phyloP scores from a whole-genome alignment of 805 yeast genomes.

The Metschnikowia aberdeeniae region DNA sequence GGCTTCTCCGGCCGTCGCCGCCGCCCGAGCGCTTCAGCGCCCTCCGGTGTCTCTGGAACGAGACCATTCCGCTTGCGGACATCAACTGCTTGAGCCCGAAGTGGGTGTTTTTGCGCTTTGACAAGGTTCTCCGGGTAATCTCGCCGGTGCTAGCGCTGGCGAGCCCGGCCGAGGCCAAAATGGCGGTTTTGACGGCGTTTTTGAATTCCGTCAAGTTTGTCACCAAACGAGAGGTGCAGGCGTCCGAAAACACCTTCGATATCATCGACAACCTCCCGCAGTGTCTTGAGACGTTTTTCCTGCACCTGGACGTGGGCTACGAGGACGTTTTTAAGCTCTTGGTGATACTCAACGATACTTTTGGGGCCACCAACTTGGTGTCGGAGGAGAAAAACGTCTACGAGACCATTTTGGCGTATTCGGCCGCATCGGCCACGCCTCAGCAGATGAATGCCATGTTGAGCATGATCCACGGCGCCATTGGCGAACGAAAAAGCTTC shows the following conservation, averaged over 20 bases:
- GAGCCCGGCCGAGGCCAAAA: conserved; percentile 23
- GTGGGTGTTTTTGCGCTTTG: conserved; percentile 34
- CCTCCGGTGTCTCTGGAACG: conserved; percentile 32
- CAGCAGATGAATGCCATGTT: conserved; percentile 14
- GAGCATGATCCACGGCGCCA: conserved; percentile 15
- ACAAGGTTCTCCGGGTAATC: conserved; percentile 26
- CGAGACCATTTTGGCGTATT: conserved; percentile 9
- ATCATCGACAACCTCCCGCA: conserved; percentile 30
- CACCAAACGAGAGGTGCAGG: conserved; percentile 28
- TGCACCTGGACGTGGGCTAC: conserved; percentile 14
- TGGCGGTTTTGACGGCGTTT: conserved; percentile 22
- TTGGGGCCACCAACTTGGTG: conserved; percentile 25
- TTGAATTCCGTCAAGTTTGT: conserved; percentile 23
- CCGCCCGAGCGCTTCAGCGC: conserved; percentile 20
- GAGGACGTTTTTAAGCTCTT: conserved; percentile 23
- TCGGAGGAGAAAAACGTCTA: conserved; percentile 10
- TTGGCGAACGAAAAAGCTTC: conserved; percentile 19
- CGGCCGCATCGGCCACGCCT: conserved; percentile 1
- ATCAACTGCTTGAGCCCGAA: conserved; percentile 28
- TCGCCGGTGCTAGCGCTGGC: conserved; percentile 23
- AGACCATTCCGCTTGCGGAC: conserved; percentile 27
- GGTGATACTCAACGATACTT: conserved; percentile 29
- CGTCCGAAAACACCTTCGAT: conserved; percentile 29
- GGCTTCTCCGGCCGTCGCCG: conserved; percentile 22
- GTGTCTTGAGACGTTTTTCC: conserved; percentile 22